Conservation (phyloP, 805 yeast genomes). For the Candida awuae region DNA sequence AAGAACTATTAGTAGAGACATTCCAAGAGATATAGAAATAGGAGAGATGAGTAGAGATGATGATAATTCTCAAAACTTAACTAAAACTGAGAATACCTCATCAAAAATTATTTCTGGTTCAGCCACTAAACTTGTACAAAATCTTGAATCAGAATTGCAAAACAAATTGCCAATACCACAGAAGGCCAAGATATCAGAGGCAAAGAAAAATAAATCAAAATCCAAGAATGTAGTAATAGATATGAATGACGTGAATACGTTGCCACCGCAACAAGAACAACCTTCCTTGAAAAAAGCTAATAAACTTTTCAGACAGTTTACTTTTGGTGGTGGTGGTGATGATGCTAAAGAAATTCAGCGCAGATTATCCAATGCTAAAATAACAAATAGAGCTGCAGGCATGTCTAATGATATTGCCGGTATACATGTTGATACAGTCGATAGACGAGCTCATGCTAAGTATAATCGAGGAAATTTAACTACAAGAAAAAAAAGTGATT, state of each 20-base stretch:
- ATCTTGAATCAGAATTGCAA: constrained; percentile 17
- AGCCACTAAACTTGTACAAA: constrained; percentile 13
- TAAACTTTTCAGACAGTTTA: constrained; percentile 22
- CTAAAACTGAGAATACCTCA: too few relatives aligned
- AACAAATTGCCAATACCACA: background rate
- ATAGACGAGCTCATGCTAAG: constrained; percentile 4
- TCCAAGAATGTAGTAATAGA: background rate
- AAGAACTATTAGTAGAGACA: constrained; percentile 15
- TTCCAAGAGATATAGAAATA: constrained; percentile 5
- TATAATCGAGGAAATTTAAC: background rate
- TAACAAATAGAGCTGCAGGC: constrained; percentile 35
- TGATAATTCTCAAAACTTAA: constrained; percentile 18
- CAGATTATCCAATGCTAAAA: constrained; percentile 30
- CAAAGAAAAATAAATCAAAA: background rate
- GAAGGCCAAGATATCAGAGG: background rate
- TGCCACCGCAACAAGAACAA: too few relatives aligned
- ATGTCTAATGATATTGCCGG: constrained; percentile 42
- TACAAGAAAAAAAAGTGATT: background rate
- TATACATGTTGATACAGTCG: constrained; percentile 20
- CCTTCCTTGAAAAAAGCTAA: too few relatives aligned
- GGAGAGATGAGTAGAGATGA: constrained; percentile 1
- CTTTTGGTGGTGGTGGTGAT: constrained; percentile 26
- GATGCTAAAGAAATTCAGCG: constrained; percentile 26
- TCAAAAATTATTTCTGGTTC: too few relatives aligned
- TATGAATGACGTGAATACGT: too few relatives aligned